These are phyloP conservation scores for Fusarium sambucinum DNA, from an alignment of 2,329 filamentous ascomycete species.

Conservation along the genomic window DNA sequence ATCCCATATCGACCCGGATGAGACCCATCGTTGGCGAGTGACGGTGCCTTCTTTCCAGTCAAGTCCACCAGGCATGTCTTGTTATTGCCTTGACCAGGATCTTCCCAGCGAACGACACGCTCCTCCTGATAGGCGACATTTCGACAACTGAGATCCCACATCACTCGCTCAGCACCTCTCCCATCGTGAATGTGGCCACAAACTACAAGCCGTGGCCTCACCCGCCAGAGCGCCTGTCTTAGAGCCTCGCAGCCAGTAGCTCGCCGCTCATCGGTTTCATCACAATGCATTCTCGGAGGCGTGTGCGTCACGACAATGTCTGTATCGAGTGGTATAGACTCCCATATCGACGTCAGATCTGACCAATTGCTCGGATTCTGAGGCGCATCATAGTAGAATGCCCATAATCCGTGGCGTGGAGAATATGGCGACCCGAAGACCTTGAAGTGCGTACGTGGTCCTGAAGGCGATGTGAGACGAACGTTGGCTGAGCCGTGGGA, in stretches of 20 bases:
- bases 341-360: slow-evolving; percentile 65
- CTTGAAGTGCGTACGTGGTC: slow-evolving; percentile 70
- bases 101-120: slow-evolving; percentile 64
- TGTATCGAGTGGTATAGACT: slow-evolving; percentile 68
- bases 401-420: slow-evolving; percentile 69
- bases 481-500: slow-evolving; percentile 68
- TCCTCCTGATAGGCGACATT: slow-evolving; percentile 61
- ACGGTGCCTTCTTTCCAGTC: slow-evolving; percentile 57
- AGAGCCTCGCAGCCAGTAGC: slow-evolving; percentile 72
- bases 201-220: slow-evolving; percentile 73
- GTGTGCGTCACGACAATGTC: slow-evolving; percentile 80
- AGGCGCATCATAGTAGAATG: slow-evolving; percentile 70
- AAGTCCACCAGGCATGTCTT: slow-evolving; percentile 75
- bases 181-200: slow-evolving; percentile 80
- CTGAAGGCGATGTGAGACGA: slow-evolving; percentile 64
- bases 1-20: slow-evolving; percentile 33
- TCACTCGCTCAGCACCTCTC: slow-evolving; percentile 71
- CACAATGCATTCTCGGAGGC: slow-evolving; percentile 71
- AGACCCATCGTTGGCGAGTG: slow-evolving; percentile 63
- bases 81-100: slow-evolving; percentile 65
- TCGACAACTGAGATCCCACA: slow-evolving; percentile 65
- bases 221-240: slow-evolving; percentile 66
- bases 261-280: slow-evolving; percentile 58
- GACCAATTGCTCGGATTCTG: slow-evolving; percentile 28
- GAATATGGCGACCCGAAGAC: slow-evolving; percentile 80